Conservation (phyloP, 2,329 filamentous ascomycete species). For the Cladosporium sp. region DNA sequence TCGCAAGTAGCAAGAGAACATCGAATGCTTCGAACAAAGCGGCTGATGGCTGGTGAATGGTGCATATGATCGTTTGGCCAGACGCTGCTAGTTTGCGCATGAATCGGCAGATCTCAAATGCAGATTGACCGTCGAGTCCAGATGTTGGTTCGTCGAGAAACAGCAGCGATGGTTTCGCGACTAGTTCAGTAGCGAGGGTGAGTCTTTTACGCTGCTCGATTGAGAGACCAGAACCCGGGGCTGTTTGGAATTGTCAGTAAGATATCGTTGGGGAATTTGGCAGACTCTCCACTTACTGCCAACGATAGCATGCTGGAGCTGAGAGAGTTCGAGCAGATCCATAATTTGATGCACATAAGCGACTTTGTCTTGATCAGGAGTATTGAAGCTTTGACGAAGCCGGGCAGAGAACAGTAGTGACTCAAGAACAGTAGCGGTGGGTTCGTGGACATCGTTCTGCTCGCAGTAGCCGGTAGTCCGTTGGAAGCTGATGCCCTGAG, state of each 20-base stretch:
- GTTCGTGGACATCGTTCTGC: constrained; percentile 65
- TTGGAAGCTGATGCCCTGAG: constrained; percentile 45
- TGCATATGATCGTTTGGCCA: constrained; percentile 65
- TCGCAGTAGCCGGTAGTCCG: constrained; percentile 53
- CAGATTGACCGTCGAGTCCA: constrained; percentile 65
- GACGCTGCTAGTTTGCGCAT: constrained; percentile 61
- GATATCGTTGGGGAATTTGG: too few relatives aligned
- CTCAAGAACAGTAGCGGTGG: constrained; percentile 63
- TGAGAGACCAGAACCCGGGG: constrained; percentile 5
- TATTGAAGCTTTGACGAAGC: constrained; percentile 56
- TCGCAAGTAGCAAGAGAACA: constrained; percentile 58
- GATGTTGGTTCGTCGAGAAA: constrained; percentile 64
- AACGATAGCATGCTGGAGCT: constrained; percentile 2
- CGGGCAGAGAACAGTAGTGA: constrained; percentile 63
- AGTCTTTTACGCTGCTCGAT: constrained; percentile 57
- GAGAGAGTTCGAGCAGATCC: constrained; percentile 5
- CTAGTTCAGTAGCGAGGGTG: constrained; percentile 55
- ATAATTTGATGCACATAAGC: constrained; percentile 48
- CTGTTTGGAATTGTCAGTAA: background rate
- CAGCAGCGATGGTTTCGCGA: constrained; percentile 56
- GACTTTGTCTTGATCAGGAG: constrained; percentile 58
- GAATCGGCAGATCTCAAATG: constrained; percentile 51
- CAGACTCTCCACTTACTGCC: background rate
- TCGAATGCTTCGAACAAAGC: constrained; percentile 66
- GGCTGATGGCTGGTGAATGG: constrained; percentile 67